Conservation (phyloP, 2,329 filamentous ascomycete genomes). For the Penicillium sp. region DNA sequence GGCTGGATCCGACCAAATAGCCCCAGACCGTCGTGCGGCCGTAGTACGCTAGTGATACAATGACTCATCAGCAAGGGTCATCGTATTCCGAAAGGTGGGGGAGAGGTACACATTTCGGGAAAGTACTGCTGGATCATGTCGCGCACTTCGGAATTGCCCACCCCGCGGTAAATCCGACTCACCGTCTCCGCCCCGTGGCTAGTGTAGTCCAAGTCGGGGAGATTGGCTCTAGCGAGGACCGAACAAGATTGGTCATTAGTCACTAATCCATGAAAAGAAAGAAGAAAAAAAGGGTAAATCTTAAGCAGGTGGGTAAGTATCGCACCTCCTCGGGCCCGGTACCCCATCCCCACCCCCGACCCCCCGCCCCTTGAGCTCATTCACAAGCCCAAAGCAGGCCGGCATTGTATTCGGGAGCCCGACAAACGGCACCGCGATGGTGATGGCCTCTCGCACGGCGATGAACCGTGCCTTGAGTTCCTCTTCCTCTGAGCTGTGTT, state of each 20-base stretch:
- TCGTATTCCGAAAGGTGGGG: neutral
- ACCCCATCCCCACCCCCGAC: neutral
- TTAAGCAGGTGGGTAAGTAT: too few species aligned
- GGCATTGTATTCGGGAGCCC: neutral
- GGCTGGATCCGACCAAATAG: neutral
- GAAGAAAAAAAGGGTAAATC: too few species aligned
- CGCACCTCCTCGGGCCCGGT: neutral
- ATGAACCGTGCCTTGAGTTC: neutral
- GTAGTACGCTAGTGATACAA: neutral
- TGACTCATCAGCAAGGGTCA: neutral
- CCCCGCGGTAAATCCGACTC: neutral
- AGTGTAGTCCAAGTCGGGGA: neutral
- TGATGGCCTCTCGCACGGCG: neutral
- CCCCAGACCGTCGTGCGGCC: neutral
- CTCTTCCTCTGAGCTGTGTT: neutral
- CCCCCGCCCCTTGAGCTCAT: neutral
- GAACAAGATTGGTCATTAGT: neutral
- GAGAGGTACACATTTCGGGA: neutral
- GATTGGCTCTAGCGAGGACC: neutral
- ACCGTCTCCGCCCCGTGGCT: neutral
- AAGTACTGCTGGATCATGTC: conserved; percentile 2
- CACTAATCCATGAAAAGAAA: neutral
- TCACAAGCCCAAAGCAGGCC: neutral
- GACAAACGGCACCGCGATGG: neutral
- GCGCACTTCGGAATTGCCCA: neutral